Evolutionary conservation across 2,329 filamentous ascomycete genomes (phyloP), one percentile per base, ranked within the genome.

Genomic region (Aspergillus fijiensis): DNA sequence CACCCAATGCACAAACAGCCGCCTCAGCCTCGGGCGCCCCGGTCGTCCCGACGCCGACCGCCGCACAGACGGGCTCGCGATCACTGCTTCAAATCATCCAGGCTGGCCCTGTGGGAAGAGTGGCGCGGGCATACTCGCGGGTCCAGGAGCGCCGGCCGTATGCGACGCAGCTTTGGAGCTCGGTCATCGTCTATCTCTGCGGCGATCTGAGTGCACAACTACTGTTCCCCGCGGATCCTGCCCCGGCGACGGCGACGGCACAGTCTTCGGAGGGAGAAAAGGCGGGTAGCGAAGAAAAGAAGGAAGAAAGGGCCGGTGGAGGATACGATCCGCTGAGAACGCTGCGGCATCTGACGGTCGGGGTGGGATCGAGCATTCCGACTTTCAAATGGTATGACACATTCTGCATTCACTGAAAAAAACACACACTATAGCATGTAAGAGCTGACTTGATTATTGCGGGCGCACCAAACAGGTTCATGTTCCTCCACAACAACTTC

Each of bases 401-500:
- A 10, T 19, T n/a, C 50, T 31, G 42, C 21, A 16, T n/a, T 23
- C 19, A 11, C 7, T 51, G 35, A 35, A 12, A n/a, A 12, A 21
- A 12, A 4, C 11, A 27, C 11, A 54, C 29, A 27, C 1, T 39
- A 19, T 12, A 45, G 25, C 11, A 29, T 29, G 27, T 9, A 29
- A 29, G n/a, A n/a, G 27, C 53, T 55, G 16, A 55, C 39, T n/a
- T 16, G 5, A 58, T 45, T 16, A 7, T 9, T 16, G 33, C 14
- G 33, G 10, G 19, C 16, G 39, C 5, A n/a, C 3, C 5, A 6
- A 9, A 9, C 63, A 91, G 89, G 89, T 90, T 91, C 77, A 81
- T 93, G 66, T 96, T 89, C 77, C 84, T 97, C 14, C 88, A 89
- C 48, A 82, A 85, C 60, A 84, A 87, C 76, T 96, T 96, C 84